Conservation (phyloP, 495 filamentous ascomycete species). For the Penicillium mononematosum region DNA sequence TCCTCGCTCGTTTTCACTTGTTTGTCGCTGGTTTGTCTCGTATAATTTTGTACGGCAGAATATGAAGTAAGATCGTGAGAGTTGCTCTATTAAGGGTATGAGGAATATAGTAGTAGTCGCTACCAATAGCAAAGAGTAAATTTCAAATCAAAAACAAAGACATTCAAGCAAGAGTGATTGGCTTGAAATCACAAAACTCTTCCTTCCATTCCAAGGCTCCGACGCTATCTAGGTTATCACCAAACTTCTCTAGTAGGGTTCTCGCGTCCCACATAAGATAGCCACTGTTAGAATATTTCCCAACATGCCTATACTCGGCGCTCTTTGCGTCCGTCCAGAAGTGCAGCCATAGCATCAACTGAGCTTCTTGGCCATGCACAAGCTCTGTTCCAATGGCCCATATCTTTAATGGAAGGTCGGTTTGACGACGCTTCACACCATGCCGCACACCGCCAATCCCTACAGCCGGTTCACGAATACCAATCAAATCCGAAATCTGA, state of each 20-base stretch:
- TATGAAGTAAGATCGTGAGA: too few species aligned
- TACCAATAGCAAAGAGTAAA: too few species aligned
- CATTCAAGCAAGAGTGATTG: conserved; percentile 6
- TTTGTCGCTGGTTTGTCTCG: too few species aligned
- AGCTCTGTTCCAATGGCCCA: conserved; percentile 12
- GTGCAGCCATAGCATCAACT: conserved; percentile 16
- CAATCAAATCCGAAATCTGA: background rate
- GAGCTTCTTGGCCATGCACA: conserved; percentile 13
- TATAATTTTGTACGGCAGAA: too few species aligned
- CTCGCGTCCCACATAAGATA: background rate
- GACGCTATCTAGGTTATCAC: conserved; percentile 2
- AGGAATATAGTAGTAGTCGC: background rate
- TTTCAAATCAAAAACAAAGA: background rate
- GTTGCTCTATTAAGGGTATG: too few species aligned
- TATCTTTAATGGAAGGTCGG: background rate
- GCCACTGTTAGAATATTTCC: conserved; percentile 2
- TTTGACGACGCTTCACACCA: background rate
- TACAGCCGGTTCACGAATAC: conserved; percentile 6
- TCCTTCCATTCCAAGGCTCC: conserved; percentile 10
- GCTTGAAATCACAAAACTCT: conserved; percentile 13
- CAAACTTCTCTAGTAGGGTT: conserved; percentile 3
- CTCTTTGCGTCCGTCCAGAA: conserved; percentile 5
- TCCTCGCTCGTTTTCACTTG: too few species aligned
- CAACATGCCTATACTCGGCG: conserved; percentile 8
- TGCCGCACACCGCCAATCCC: background rate